Evolutionary conservation across 2,329 filamentous ascomycete genomes (phyloP).

Genomic region (Fusarium liriodendri): DNA sequence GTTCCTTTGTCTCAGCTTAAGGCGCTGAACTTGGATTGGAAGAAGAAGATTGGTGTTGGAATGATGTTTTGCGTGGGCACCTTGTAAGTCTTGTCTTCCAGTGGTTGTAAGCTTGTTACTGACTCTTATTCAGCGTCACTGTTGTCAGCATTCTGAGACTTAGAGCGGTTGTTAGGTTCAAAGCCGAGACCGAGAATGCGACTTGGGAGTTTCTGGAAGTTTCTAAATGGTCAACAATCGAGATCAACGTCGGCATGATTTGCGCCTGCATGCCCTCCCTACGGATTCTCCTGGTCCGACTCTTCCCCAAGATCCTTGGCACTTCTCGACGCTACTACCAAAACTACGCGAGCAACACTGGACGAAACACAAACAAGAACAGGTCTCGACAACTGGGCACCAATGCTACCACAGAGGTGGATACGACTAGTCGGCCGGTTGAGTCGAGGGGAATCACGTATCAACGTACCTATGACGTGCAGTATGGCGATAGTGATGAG

Average conservation of each 20-base stretch:
- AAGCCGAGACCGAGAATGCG: constrained; percentile 44
- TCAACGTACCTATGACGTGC: constrained; percentile 50
- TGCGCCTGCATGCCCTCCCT: constrained; percentile 54
- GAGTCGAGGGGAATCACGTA: constrained; percentile 46
- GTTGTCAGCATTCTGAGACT: constrained; percentile 54
- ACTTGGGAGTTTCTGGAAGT: constrained; percentile 51
- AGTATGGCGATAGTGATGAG: constrained; percentile 49
- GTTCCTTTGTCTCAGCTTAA: constrained; percentile 61
- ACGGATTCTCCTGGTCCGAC: constrained; percentile 48
- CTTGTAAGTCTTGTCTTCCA: constrained; percentile 49
- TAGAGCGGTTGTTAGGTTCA: constrained; percentile 47
- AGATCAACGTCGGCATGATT: constrained; percentile 53
- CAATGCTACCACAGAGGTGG: constrained; percentile 41
- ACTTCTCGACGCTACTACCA: constrained; percentile 46
- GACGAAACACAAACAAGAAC: constrained; percentile 14
- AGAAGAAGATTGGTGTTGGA: constrained; percentile 60
- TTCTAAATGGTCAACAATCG: constrained; percentile 51
- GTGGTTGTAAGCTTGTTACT: not conserved
- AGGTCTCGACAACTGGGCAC: constrained; percentile 28
- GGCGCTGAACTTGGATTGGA: constrained; percentile 56
- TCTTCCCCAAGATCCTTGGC: constrained; percentile 52
- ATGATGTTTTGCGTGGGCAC: constrained; percentile 64
- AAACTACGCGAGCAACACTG: constrained; percentile 34
- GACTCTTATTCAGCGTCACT: constrained; percentile 45
- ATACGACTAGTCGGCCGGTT: constrained; percentile 27